Percentiles rank a stretch among this genome's conserved stretches.
Evolutionary conservation across 2,329 filamentous ascomycete genomes (phyloP).

Genomic region (Cordyceps cateniannulata): DNA sequence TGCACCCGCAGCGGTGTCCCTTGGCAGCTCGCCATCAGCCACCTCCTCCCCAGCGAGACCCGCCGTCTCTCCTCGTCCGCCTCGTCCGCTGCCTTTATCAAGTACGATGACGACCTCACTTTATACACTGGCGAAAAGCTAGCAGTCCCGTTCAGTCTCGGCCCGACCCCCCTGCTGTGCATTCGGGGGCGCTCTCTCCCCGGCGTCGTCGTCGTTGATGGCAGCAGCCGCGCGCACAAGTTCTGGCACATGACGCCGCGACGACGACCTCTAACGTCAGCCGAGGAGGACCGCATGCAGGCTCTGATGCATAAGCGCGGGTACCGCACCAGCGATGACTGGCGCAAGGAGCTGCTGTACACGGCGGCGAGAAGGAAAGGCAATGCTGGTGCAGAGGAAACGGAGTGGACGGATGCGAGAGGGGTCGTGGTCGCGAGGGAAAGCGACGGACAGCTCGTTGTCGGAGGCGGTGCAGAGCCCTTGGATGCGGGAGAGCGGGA

Average conservation of each 20-base stretch:
- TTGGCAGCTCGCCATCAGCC: slow-evolving; percentile 1
- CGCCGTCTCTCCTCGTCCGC: background rate
- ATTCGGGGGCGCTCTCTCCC: background rate
- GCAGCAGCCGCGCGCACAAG: background rate
- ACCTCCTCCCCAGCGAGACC: slow-evolving; percentile 5
- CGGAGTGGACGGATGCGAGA: background rate
- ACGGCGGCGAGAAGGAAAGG: background rate
- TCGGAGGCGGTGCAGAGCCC: background rate
- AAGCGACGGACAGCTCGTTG: background rate
- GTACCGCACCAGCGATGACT: slow-evolving; percentile 4
- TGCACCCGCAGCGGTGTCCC: slow-evolving; percentile 5
- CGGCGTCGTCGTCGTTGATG: background rate
- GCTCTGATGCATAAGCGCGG: slow-evolving; percentile 1
- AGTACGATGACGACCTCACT: slow-evolving; percentile 9
- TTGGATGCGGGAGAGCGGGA: background rate
- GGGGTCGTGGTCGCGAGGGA: slow-evolving; percentile 3
- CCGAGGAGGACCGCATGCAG: background rate
- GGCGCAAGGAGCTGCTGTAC: slow-evolving; percentile 5
- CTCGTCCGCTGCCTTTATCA: background rate
- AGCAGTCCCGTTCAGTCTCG: slow-evolving; percentile 3
- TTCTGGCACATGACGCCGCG: slow-evolving; percentile 9
- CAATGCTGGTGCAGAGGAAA: background rate
- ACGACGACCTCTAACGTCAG: background rate
- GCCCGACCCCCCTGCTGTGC: slow-evolving; percentile 3
- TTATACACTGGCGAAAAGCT: slow-evolving; percentile 4